phyloP scores from a whole-genome alignment of 176 grass and related monocot genomes.

The Microstegium vimineum region DNA sequence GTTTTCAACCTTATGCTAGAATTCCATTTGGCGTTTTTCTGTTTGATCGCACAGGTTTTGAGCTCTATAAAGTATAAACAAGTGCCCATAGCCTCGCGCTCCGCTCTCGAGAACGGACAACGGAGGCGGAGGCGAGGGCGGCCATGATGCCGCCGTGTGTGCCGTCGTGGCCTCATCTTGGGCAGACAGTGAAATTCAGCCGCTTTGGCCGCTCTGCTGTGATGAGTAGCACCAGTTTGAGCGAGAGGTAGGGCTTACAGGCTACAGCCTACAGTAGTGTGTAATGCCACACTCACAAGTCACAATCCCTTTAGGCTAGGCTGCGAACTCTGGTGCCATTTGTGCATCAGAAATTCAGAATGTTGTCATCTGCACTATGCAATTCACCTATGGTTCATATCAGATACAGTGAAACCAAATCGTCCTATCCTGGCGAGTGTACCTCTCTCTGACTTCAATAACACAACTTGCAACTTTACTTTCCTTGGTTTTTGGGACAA shows the following conservation, averaged over 20 bases:
- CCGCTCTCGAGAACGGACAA: slow-evolving; percentile 16
- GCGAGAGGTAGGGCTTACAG: slow-evolving; percentile 37
- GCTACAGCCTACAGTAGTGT: background rate
- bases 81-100: slow-evolving; percentile 40
- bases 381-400: background rate
- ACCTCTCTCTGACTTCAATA: background rate
- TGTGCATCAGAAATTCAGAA: background rate
- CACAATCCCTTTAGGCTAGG: background rate
- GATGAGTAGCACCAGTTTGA: slow-evolving; percentile 9
- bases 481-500: background rate
- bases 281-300: too few relatives aligned
- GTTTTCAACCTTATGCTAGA: background rate
- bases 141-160: background rate
- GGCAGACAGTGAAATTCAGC: slow-evolving; percentile 18
- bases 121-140: slow-evolving; percentile 28
- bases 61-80: background rate
- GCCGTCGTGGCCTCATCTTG: slow-evolving; percentile 5
- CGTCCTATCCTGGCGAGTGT: background rate
- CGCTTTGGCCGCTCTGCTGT: slow-evolving; percentile 29
- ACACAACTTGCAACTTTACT: background rate
- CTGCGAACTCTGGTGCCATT: background rate
- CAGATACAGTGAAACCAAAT: background rate
- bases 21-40: background rate
- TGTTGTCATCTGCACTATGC: background rate
- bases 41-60: background rate